A percentile compares a stretch with the other conserved stretches of the same genome.
phyloP scores from a whole-genome alignment of 2,329 filamentous ascomycete species.

The Orbilia javanica region DNA sequence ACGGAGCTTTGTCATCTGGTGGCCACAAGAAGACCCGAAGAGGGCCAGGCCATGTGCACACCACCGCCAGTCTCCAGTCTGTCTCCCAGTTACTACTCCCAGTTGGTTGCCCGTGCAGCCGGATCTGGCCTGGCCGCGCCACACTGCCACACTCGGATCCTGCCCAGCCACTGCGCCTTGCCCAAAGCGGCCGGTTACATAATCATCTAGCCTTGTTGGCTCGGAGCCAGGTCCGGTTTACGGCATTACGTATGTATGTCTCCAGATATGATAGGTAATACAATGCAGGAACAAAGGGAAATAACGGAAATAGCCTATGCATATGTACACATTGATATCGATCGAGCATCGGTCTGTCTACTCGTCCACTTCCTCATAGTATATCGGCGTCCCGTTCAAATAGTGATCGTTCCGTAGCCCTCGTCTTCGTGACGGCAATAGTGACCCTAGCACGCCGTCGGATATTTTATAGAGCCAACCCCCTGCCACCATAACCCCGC shows the following conservation, averaged over 20 bases:
- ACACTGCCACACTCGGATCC: slow-evolving; percentile 4
- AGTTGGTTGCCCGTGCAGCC: neutral
- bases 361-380: slow-evolving; percentile 53
- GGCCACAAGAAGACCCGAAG: slow-evolving; percentile 2
- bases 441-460: slow-evolving; percentile 74
- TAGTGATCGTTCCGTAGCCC: slow-evolving; percentile 51
- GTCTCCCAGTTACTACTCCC: too few species aligned
- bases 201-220: slow-evolving; percentile 16
- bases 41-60: slow-evolving; percentile 19
- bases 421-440: slow-evolving; percentile 52
- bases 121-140: slow-evolving; percentile 27
- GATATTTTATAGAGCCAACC: slow-evolving; percentile 91
- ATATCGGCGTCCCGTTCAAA: slow-evolving; percentile 56
- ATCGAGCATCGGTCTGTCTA: neutral
- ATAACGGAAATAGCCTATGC: neutral
- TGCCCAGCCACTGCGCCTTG: slow-evolving; percentile 2
- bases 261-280: neutral
- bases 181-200: slow-evolving; percentile 3
- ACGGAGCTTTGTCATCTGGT: slow-evolving; percentile 42
- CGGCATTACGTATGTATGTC: slow-evolving; percentile 1
- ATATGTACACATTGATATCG: neutral
- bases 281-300: neutral
- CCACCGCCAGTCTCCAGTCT: slow-evolving; percentile 17
- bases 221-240: slow-evolving; percentile 26
- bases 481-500: slow-evolving; percentile 89